These are phyloP conservation scores for Pyrenula massariospora DNA, from an alignment of 495 filamentous ascomycete species.

Conservation along the genomic window DNA sequence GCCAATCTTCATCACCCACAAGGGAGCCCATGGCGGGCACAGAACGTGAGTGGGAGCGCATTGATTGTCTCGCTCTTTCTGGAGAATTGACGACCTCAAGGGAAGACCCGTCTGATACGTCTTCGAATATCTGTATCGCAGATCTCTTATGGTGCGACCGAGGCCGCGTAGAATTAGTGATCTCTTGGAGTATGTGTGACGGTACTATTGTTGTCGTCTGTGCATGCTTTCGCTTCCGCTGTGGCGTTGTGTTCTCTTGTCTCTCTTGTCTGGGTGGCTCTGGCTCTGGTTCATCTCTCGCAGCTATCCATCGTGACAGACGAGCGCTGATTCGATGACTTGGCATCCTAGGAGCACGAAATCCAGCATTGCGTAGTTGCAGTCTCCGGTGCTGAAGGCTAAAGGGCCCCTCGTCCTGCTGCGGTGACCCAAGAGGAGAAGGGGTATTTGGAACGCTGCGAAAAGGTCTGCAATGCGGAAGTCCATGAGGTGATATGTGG, in stretches of 20 bases:
- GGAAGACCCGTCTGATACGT: neutral
- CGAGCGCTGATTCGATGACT: slow-evolving; percentile 1
- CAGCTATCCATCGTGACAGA: neutral
- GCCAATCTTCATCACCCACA: neutral
- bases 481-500: neutral
- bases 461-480: neutral
- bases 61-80: neutral
- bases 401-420: slow-evolving; percentile 6
- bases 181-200: slow-evolving; percentile 18
- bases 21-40: neutral
- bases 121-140: neutral
- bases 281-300: neutral
- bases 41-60: neutral
- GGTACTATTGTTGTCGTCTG: neutral
- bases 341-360: slow-evolving; percentile 14
- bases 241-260: neutral
- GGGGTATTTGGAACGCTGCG: neutral
- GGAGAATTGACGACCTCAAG: neutral
- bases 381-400: slow-evolving; percentile 17
- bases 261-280: neutral
- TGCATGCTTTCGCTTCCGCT: neutral
- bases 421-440: slow-evolving; percentile 4
- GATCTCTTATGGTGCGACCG: neutral
- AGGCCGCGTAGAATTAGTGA: slow-evolving; percentile 14
- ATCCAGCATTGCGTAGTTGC: slow-evolving; percentile 22